Base-by-base conservation (phyloP, 2,329 filamentous ascomycete genomes). In the Cytospora piceicola region DNA sequence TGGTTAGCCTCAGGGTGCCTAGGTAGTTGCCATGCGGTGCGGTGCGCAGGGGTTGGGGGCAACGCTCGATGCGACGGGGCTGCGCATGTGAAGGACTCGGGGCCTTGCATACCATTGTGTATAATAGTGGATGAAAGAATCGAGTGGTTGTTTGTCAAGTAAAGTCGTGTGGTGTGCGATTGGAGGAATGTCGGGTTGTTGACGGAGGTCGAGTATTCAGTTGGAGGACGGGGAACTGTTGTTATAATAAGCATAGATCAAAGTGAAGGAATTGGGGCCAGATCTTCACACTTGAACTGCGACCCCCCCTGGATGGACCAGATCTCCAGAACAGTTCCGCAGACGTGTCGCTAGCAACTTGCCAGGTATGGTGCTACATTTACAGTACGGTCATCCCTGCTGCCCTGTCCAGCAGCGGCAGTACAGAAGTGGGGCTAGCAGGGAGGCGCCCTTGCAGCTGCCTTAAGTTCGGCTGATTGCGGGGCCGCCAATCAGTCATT, bases 61-160 rank as follows among this genome's bases (percentile, higher is more conserved):
- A 9, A 9, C 42, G 20, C 20, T 46, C 42, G 42, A 22, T 46
- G 42, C 42, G 42, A 46, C 42, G 2, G 42, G 20, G 42, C n/a
- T 22, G 42, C 42, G 42, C 42, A 22, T 46, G 7, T 49, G 27
- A 14, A 36, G 29, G 12, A 17, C 24, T 34, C 24, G 39, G 17
- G 34, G 30, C n/a, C 49, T 30, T n/a, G 24, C 67, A 51, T 32
- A 68, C 67, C 67, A 68, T 68, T 61, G 51, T 64, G 61, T 42
- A 27, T 34, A 12, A 22, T 54, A 56, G n/a, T 54, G 54, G 53
- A 36, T 42, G 17, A 27, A 29, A 53, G 17, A 27, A 51, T 30
- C 42, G 57, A n/a, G 42, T 32, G 29, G 17, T 29, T 17, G 14
- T 49, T 15, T 24, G n/a, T 5, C 4, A 17, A 20, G 8, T 20